These are phyloP conservation scores for Penicillium sp. DNA, from an alignment of 2,329 filamentous ascomycete genomes.

Conservation along the genomic window DNA sequence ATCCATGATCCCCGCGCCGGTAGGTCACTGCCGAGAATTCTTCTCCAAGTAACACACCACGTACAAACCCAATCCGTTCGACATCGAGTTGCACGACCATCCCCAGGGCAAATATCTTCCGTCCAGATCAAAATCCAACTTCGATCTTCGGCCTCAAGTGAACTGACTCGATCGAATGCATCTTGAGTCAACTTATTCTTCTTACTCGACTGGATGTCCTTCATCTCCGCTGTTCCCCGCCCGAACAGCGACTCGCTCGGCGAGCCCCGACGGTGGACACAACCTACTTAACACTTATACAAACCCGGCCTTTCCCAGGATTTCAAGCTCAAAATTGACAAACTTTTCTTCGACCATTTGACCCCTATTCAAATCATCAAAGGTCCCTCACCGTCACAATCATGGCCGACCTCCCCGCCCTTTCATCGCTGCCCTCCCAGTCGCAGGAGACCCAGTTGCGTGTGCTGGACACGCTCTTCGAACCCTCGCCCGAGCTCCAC, in stretches of 20 bases:
- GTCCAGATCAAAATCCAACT: conserved; percentile 24
- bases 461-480: conserved; percentile 78
- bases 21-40: too few species aligned
- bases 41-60: too few species aligned
- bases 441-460: conserved; percentile 54
- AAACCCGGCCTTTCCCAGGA: neutral
- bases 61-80: too few species aligned
- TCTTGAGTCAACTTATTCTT: too few species aligned
- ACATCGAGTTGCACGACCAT: conserved; percentile 31
- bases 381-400: neutral
- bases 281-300: conserved; percentile 8
- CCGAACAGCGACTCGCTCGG: conserved; percentile 14
- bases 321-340: neutral
- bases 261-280: conserved; percentile 19
- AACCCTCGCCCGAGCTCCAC: conserved; percentile 76
- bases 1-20: neutral
- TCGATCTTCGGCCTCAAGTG: neutral
- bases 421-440: conserved; percentile 58
- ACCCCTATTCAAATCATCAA: neutral
- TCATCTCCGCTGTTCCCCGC: conserved; percentile 12
- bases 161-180: neutral
- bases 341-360: neutral
- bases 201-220: neutral
- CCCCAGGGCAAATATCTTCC: conserved; percentile 42
- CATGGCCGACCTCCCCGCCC: conserved; percentile 56